A percentile compares a stretch with the other conserved stretches of the same genome.
phyloP scores from a whole-genome alignment of 148 eudicot species.

The Suaeda aralocaspica region DNA sequence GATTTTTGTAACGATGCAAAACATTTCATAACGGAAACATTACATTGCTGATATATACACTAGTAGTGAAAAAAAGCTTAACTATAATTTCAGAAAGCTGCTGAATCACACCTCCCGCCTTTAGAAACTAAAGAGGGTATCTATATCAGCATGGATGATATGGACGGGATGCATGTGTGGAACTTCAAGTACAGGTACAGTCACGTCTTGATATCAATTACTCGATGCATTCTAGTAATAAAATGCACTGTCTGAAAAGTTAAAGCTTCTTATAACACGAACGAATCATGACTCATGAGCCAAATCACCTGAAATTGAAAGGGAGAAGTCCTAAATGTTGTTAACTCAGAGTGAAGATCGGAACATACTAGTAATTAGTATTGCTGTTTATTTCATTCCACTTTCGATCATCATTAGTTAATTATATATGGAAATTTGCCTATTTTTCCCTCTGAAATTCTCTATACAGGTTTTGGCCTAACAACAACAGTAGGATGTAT shows the following conservation, averaged over 20 bases:
- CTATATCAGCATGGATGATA: slow-evolving; percentile 59
- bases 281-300: neutral
- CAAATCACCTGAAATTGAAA: neutral
- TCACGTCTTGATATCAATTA: neutral
- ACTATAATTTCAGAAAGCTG: slow-evolving; percentile 48
- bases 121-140: slow-evolving; percentile 66
- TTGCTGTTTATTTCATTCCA: neutral
- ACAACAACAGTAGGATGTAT: slow-evolving; percentile 91
- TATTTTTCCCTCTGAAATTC: no score
- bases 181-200: slow-evolving; percentile 75
- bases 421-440: no score
- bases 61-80: neutral
- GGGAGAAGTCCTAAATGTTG: neutral
- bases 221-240: neutral
- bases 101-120: slow-evolving; percentile 67
- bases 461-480: slow-evolving; percentile 75
- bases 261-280: neutral
- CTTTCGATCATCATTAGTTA: neutral
- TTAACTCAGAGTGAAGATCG: neutral
- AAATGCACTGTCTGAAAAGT: neutral
- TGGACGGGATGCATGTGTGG: slow-evolving; percentile 78
- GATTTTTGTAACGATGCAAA: neutral
- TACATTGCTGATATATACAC: neutral
- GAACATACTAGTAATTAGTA: neutral
- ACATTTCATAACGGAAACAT: neutral